These are phyloP conservation scores for Vigna nakashimae DNA, from an alignment of 306 rosid species.

Conservation along the genomic window DNA sequence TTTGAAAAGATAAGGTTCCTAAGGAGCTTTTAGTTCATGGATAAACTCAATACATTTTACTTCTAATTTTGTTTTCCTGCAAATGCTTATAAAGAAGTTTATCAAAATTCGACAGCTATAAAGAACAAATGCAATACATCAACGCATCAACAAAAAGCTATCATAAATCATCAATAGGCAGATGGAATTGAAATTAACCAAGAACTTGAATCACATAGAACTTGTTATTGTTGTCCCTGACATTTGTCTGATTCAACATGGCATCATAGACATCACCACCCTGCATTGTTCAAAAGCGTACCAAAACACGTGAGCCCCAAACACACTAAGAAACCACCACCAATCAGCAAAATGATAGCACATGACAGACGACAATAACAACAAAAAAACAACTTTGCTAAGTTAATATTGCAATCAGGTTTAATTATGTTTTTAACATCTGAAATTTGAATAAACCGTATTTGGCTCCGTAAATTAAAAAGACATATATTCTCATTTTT, in stretches of 20 bases:
- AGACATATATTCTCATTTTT: no score
- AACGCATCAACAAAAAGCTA: background rate
- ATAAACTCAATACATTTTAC: background rate
- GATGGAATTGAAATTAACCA: slow-evolving; percentile 56
- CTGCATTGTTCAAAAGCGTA: slow-evolving; percentile 48
- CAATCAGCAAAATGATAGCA: background rate
- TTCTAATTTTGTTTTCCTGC: background rate
- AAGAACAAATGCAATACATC: slow-evolving; percentile 1
- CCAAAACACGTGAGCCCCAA: background rate
- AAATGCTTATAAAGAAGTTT: background rate
- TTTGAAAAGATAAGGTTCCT: no score
- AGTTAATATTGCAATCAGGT: background rate
- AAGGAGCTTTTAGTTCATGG: background rate
- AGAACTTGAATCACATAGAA: slow-evolving; percentile 89
- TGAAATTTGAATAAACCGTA: no score
- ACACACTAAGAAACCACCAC: background rate
- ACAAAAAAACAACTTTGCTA: background rate
- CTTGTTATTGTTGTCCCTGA: slow-evolving; percentile 83
- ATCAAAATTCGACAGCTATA: background rate
- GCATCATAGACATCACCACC: slow-evolving; percentile 89
- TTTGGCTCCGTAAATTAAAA: no score
- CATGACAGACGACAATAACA: background rate
- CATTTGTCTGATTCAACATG: slow-evolving; percentile 91
- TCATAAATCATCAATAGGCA: background rate
- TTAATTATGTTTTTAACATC: no score